Evolutionary conservation across 371 early-diverging fungal species (phyloP).

Genomic region (Rhizomucor miehei): DNA sequence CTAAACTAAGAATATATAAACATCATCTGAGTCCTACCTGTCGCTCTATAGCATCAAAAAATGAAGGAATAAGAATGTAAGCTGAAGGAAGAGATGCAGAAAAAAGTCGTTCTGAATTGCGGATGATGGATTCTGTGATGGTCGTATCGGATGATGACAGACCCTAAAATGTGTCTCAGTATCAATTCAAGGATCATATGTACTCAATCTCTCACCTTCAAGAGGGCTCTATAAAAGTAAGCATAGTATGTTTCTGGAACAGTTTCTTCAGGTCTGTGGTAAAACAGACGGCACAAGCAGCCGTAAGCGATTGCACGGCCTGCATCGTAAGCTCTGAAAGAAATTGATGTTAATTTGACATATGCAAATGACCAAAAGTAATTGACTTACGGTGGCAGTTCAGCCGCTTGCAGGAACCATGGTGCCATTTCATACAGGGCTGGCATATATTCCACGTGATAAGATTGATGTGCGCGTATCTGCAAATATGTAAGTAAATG

Average conservation of each 20-base stretch:
- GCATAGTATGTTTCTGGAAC: slow-evolving; percentile 54
- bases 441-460: slow-evolving; percentile 49
- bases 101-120: slow-evolving; percentile 65
- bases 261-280: slow-evolving; percentile 62
- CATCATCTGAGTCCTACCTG: slow-evolving; percentile 31
- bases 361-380: neutral
- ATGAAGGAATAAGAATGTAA: slow-evolving; percentile 63
- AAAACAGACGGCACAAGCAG: slow-evolving; percentile 74
- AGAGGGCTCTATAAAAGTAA: slow-evolving; percentile 65
- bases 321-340: slow-evolving; percentile 44
- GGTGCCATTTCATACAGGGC: slow-evolving; percentile 63
- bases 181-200: neutral
- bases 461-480: slow-evolving; percentile 60
- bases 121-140: slow-evolving; percentile 62
- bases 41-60: slow-evolving; percentile 57
- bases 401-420: slow-evolving; percentile 68
- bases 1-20: neutral
- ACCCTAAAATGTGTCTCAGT: slow-evolving; percentile 38
- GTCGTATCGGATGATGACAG: slow-evolving; percentile 48
- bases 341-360: neutral
- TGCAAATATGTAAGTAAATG: slow-evolving; percentile 10
- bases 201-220: slow-evolving; percentile 43
- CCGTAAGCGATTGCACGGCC: slow-evolving; percentile 65
- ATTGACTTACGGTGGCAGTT: slow-evolving; percentile 48
- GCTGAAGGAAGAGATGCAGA: slow-evolving; percentile 63